Evolutionary conservation across 2,329 filamentous ascomycete genomes (phyloP), one percentile per base, ranked within the genome.

Genomic region (Sporothrix luriei): DNA sequence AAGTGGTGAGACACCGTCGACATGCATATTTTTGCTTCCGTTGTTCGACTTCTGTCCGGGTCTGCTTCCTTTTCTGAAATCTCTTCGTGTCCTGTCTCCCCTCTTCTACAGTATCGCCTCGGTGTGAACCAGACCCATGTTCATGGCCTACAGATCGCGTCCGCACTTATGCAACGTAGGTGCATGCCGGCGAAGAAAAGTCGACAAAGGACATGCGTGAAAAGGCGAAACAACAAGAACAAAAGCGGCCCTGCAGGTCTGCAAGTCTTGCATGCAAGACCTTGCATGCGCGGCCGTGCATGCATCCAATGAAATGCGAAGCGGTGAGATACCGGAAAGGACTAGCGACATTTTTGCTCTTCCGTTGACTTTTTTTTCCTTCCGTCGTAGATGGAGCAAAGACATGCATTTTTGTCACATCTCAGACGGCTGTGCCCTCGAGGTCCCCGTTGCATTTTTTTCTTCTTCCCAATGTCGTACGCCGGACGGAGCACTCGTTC

Each of bases 241-340:
- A 9, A 49, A 21, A 49, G 21, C 48, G 48, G 48, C 48, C 48
- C 48, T 49, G 48, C 46, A 48, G 46, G 13, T 11, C 40, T 43
- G 40, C 40, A 43, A 11, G 40, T 13, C 40, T 9, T 33, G 33
- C 33, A 33, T 33, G 33, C 33, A 33, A 33, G 43, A 14, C 43
- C 14, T 19, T 48, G 43, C 40, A 46, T n/a, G n/a, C n/a, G n/a
- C n/a, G n/a, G n/a, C n/a, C 38, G 38, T 40, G 38, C 51, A 29
- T 19, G 10, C 19, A 59, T 59, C 55, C 59, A 64, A 51, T 49
- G 24, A 48, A 49, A 51, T 19, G 46, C 43, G 54, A 49, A 43
- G 66, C 66, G 66, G 66, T 68, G 55, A 68, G 66, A 68, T 68
- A 61, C 66, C 46, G 46, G 55, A 68, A 51, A 24, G 46, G 66